Conservation (phyloP, 1,284 basidiomycete genomes). For the Puccinia hordei region DNA sequence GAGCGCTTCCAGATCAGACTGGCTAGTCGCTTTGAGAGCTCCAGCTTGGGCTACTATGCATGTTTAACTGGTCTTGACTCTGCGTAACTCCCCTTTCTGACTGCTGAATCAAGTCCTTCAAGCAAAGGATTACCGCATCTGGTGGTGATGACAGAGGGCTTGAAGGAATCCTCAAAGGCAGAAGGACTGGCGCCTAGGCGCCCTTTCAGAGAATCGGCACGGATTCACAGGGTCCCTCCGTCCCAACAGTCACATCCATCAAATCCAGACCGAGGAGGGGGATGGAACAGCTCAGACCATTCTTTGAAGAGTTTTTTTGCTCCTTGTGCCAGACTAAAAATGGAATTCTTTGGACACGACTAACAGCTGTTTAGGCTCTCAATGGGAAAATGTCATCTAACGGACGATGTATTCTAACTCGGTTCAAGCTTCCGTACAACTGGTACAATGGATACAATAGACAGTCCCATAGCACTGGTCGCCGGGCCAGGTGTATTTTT, state of each 20-base stretch:
- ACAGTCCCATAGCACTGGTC: background rate
- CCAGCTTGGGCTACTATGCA: slow-evolving; percentile 1
- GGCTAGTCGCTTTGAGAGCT: background rate
- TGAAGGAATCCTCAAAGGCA: background rate
- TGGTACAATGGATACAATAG: background rate
- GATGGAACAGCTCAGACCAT: background rate
- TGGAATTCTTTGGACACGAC: background rate
- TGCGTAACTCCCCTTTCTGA: no score
- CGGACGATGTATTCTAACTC: background rate
- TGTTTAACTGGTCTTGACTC: background rate
- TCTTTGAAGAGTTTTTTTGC: background rate
- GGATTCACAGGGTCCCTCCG: background rate
- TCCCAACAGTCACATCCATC: background rate
- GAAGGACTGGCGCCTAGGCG: background rate
- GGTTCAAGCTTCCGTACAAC: background rate
- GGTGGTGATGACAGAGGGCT: background rate
- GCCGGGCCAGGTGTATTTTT: background rate
- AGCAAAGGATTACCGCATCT: no score
- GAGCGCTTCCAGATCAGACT: background rate
- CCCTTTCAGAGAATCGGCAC: background rate
- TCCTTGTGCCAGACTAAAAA: background rate
- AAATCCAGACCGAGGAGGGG: no score
- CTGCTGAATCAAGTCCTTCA: no score
- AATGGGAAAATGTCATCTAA: background rate
- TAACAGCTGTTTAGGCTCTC: background rate